Evolutionary conservation across 2,329 filamentous ascomycete genomes (phyloP).

Genomic region (Aspergillaceae sp.): DNA sequence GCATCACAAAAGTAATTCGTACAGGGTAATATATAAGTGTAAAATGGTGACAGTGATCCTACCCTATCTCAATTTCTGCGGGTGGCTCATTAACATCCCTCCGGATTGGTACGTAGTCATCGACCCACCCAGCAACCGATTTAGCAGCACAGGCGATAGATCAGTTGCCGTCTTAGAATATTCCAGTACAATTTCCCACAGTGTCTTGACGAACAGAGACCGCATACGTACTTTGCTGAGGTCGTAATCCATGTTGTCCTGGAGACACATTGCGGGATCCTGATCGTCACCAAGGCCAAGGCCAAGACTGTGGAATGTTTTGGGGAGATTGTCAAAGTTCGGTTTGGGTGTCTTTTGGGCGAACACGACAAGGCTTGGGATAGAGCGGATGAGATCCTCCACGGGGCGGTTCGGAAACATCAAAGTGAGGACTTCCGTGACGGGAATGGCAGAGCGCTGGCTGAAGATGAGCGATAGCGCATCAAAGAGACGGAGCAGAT

Average conservation of each 20-base stretch:
- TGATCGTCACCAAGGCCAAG: background rate
- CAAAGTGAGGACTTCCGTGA: constrained; percentile 19
- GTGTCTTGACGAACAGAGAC: constrained; percentile 16
- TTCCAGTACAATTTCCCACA: constrained; percentile 30
- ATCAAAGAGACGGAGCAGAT: constrained; percentile 17
- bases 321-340: constrained; percentile 17
- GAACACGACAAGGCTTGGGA: constrained; percentile 26
- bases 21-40: no score
- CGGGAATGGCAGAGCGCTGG: constrained; percentile 14
- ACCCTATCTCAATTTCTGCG: no score
- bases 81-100: background rate
- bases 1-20: no score
- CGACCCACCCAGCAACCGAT: constrained; percentile 20
- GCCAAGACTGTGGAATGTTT: constrained; percentile 6
- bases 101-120: constrained; percentile 19
- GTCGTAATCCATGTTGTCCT: constrained; percentile 28
- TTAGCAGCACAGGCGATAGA: constrained; percentile 15
- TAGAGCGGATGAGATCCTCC: constrained; percentile 23
- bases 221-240: constrained; percentile 22
- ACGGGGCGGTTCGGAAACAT: constrained; percentile 23
- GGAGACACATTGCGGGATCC: constrained; percentile 15
- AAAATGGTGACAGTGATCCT: no score
- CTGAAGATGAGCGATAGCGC: constrained; percentile 18
- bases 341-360: constrained; percentile 20
- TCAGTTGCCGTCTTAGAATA: constrained; percentile 25